Evolutionary conservation across 306 rosid genomes (phyloP).

Genomic region (Gynostemma pentaphyllum): DNA sequence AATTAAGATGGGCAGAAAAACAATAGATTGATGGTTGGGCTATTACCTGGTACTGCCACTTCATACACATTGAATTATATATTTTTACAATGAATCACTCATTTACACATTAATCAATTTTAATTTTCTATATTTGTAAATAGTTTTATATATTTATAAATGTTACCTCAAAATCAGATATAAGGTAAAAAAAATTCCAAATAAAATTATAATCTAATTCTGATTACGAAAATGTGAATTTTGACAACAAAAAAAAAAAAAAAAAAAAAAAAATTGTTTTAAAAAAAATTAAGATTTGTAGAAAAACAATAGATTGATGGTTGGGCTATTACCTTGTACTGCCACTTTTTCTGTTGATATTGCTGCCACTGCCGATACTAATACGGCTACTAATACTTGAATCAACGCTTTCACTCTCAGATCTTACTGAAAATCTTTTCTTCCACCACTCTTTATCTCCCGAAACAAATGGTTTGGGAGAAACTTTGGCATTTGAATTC

Average conservation of each 20-base stretch:
- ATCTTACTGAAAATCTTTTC: slow-evolving; percentile 31
- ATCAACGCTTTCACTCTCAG: slow-evolving; percentile 35
- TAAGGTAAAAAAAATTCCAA: no score
- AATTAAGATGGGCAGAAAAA: no score
- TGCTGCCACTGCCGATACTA: slow-evolving; percentile 34
- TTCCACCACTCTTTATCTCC: slow-evolving; percentile 79
- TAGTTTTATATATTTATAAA: no score
- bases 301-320: background rate
- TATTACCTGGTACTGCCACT: no score
- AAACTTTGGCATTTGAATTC: slow-evolving; percentile 33
- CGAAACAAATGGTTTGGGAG: slow-evolving; percentile 43
- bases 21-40: no score
- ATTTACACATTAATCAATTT: no score
- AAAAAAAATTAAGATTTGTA: background rate
- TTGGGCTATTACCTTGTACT: background rate
- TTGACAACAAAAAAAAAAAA: background rate
- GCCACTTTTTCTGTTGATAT: background rate
- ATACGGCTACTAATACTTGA: slow-evolving; percentile 41
- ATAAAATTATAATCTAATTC: no score
- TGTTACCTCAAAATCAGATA: no score
- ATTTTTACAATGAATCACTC: no score
- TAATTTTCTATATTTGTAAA: no score
- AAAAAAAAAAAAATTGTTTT: background rate
- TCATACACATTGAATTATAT: no score
- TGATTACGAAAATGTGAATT: background rate